phyloP scores from a whole-genome alignment of 495 filamentous ascomycete genomes.

The Aspergillus olivimuriae region DNA sequence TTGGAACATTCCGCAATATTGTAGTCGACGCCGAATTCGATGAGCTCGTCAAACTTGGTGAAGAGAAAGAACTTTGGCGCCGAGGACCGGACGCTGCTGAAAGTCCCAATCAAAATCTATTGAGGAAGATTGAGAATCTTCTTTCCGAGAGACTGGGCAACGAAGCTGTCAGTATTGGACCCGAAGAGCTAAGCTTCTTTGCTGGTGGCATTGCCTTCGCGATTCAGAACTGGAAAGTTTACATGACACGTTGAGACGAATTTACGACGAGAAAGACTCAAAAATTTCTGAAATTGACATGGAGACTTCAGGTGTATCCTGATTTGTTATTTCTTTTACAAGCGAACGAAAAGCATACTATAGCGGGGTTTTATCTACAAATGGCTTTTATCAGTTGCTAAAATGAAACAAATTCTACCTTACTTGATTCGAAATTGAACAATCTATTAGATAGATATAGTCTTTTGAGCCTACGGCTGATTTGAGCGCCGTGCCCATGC shows the following conservation, averaged over 20 bases:
- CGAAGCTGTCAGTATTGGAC: slow-evolving; percentile 25
- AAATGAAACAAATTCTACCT: too few relatives aligned
- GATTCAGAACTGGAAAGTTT: slow-evolving; percentile 25
- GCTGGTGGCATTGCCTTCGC: slow-evolving; percentile 36
- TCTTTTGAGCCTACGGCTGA: too few relatives aligned
- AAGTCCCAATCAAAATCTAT: slow-evolving; percentile 11
- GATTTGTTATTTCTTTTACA: too few relatives aligned
- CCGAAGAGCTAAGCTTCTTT: slow-evolving; percentile 40
- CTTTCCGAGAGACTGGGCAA: slow-evolving; percentile 29
- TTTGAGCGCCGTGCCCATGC: too few relatives aligned
- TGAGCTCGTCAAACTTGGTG: slow-evolving; percentile 25
- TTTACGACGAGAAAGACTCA: too few relatives aligned
- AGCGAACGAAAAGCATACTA: too few relatives aligned
- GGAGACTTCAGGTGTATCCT: too few relatives aligned
- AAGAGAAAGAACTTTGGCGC: slow-evolving; percentile 12
- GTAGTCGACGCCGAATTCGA: slow-evolving; percentile 33
- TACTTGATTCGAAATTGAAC: too few relatives aligned
- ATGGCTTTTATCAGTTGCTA: too few relatives aligned
- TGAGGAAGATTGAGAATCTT: slow-evolving; percentile 31
- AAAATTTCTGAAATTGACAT: too few relatives aligned
- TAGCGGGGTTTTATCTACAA: too few relatives aligned
- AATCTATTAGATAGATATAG: too few relatives aligned
- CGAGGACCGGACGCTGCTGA: slow-evolving; percentile 2
- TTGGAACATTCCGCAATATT: slow-evolving; percentile 36
- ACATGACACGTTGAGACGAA: slow-evolving; percentile 1